These are phyloP conservation scores for Metschnikowia baotianmanensis DNA, from an alignment of 805 yeast species.

Conservation along the genomic window DNA sequence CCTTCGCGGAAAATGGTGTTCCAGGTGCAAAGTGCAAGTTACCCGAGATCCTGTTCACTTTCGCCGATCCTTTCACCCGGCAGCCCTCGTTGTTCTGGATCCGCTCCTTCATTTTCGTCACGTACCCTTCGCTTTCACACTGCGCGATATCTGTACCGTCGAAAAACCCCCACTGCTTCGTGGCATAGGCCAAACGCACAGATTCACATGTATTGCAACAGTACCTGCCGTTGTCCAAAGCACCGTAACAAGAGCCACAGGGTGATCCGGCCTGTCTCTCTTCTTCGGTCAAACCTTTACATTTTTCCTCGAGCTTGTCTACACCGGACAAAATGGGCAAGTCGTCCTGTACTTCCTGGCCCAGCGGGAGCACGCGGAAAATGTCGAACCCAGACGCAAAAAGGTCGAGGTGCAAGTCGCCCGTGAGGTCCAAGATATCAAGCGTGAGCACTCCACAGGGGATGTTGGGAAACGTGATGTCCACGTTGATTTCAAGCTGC, in stretches of 20 bases:
- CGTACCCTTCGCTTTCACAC: conserved; percentile 89
- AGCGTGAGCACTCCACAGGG: conserved; percentile 83
- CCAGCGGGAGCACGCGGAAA: conserved; percentile 62
- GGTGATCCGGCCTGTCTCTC: conserved; percentile 32
- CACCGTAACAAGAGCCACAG: conserved; percentile 93
- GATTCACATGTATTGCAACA: conserved; percentile 88
- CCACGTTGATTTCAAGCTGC: conserved; percentile 74
- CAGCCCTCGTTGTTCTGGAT: conserved; percentile 74
- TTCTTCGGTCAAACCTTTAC: conserved; percentile 32
- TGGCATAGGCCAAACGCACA: conserved; percentile 76
- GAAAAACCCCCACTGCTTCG: conserved; percentile 79
- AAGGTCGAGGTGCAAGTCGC: conserved; percentile 77
- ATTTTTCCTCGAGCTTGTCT: conserved; percentile 28
- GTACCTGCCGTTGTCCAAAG: conserved; percentile 47
- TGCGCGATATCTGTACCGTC: conserved; percentile 88
- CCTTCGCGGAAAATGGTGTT: conserved; percentile 55
- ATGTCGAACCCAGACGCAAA: conserved; percentile 68
- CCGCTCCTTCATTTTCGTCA: conserved; percentile 53
- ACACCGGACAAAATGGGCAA: conserved; percentile 21
- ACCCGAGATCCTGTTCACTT: conserved; percentile 83
- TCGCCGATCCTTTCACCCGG: conserved; percentile 73
- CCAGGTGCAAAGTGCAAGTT: conserved; percentile 97
- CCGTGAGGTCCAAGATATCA: conserved; percentile 87
- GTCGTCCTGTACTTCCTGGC: conserved; percentile 31
- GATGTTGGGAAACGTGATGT: conserved; percentile 75